A percentile compares a stretch with the other conserved stretches of the same genome.
Evolutionary conservation across 306 rosid species (phyloP).

Genomic region (Medicago ruthenica): DNA sequence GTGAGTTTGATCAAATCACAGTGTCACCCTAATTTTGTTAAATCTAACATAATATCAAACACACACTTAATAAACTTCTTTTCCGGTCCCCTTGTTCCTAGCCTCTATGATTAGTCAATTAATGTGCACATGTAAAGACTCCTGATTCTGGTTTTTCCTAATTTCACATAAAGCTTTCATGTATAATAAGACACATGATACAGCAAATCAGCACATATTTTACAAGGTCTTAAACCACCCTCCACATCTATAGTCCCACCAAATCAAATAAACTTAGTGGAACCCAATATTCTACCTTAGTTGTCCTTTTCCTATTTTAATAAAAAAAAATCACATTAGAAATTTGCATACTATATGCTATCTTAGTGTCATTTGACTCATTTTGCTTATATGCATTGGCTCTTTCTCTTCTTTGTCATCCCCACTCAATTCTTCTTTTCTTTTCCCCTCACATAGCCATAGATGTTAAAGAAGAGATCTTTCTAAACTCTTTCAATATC

Average conservation of each 20-base stretch:
- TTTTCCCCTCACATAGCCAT: not conserved
- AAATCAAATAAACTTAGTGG: constrained; percentile 49
- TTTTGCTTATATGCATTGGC: constrained; percentile 35
- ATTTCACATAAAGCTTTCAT: constrained; percentile 7
- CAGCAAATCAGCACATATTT: constrained; percentile 34
- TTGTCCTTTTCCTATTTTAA: constrained; percentile 38
- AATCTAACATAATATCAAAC: too few species aligned
- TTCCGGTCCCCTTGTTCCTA: not conserved
- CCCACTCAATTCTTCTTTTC: constrained; percentile 28
- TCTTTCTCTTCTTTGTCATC: constrained; percentile 40
- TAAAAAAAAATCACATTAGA: not conserved
- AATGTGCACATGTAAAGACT: constrained; percentile 12
- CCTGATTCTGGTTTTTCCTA: constrained; percentile 25
- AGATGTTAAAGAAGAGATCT: not conserved
- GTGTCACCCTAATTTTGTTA: not conserved
- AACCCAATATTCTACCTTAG: constrained; percentile 42
- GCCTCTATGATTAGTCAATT: not conserved
- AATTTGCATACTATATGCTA: not conserved
- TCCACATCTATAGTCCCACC: constrained; percentile 55
- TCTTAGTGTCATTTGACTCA: constrained; percentile 58
- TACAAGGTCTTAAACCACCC: constrained; percentile 42
- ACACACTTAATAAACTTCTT: not conserved
- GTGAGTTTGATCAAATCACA: too few species aligned
- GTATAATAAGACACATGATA: constrained; percentile 42
- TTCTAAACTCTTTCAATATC: not conserved